Base-by-base conservation (phyloP, 352 stramenopile species). In the Globisporangium abappressorium region DNA sequence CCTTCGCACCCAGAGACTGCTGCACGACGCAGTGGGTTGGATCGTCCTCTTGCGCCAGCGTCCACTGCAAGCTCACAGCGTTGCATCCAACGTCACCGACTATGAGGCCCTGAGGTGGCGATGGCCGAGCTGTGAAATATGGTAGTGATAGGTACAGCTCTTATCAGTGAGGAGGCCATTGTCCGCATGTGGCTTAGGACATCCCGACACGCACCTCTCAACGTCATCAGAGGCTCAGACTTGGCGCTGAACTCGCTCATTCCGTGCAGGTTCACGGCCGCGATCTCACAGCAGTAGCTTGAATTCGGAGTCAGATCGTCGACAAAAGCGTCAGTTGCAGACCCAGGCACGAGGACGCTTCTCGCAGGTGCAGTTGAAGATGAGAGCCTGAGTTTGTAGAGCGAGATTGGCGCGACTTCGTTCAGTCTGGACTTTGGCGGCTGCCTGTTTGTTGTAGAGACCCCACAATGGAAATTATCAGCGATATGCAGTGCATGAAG, bases 331-430 rank as follows among this genome's bases (percentile, higher is more conserved):
- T 82, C 68, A 0, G 74, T 79, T 0, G 75, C 68, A 8, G 77
- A 57, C 5, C 81, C 71, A 6, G 70, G 65, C 1, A 76, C 72
- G n/a, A 89, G 56, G 0, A 80, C 22, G 53, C 74, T 43, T 7
- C 74, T 71, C 6, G 5, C 3, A 1, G 58, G 65, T 0, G 24
- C 62, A 8, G 56, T 66, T 5, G 22, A 5, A 6, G 57, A 72
- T 5, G 66, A 60, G n/a, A 82, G 24, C 22, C 71, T 79, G 38
- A 93, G 67, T 62, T 89, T 88, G 74, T 89, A 93, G 20, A 80
- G 79, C 8, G 85, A 93, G 11, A 90, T 77, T 6, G 85, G 82
- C 24, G 84, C 68, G 24, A 80, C 72, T 47, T 93, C 72, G 57
- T 89, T 73, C 41, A 85, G 49, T 12, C 70, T 72, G 2, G 69